Base-by-base conservation (phyloP, 306 rosid species). In the Rosa chinensis region DNA sequence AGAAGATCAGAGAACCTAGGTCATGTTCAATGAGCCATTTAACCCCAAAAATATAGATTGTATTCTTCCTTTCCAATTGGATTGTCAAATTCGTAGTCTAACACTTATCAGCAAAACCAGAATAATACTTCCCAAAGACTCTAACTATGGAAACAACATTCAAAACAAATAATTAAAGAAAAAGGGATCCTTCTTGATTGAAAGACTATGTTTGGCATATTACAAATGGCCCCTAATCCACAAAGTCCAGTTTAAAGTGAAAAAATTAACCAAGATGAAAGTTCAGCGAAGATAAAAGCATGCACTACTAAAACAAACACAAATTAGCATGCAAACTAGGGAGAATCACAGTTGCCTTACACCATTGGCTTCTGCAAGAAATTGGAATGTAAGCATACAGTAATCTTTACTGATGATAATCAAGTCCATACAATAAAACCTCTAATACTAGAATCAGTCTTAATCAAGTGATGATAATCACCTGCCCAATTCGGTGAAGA, bases 401-500 rank as follows among this genome's bases (percentile, higher is more conserved):
- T 50, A 50, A 50, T 14, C 6, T 14, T 14, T 50, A 50, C 55
- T 4, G 18, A 50, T 14, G 1, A 50, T 50, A 1, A 50, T 50
- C 55, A 50, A 50, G 49, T 45, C 49, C 11, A 11, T 11, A 45
- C 49, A 45, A 10, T 45, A 45, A 45, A 45, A 45, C 49, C 49
- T 45, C 49, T 45, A 45, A 45, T 28, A 59, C 32, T 21, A 59
- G 5, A 59, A 17, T 42, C 20, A 52, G 32, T 48, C 39, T 32
- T 17, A 28, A 76, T n/a, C 37, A 45, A 61, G 2, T 49, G 37
- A 32, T 53, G 45, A 17, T 2, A 73, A 14, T 80, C 66, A 91
- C 96, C 92, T 78, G 84, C 47, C 82, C 74, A 80, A 91, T 88
- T 21, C 92, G 86, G 37, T 17, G 77, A 75, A 91, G 91, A 62